These are phyloP conservation scores for Vaccinium darrowii DNA, from an alignment of 148 eudicot genomes.

Conservation along the genomic window DNA sequence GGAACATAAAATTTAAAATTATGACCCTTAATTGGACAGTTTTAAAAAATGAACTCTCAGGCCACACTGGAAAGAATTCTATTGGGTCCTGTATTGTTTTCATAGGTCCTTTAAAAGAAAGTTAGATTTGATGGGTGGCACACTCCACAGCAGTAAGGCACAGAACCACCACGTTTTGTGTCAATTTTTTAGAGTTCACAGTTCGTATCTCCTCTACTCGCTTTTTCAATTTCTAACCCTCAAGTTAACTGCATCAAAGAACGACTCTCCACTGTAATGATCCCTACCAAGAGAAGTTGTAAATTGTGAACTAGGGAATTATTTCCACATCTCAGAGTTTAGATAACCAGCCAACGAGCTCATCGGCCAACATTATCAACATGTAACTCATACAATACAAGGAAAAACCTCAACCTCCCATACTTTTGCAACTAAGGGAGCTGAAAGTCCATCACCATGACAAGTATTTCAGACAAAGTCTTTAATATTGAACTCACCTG, in stretches of 20 bases:
- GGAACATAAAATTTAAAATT: not conserved
- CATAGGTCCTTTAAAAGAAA: not conserved
- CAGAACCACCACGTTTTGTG: not conserved
- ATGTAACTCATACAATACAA: not conserved
- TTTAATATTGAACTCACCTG: slow-evolving; percentile 48
- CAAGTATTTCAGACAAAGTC: not conserved
- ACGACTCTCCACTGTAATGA: not conserved
- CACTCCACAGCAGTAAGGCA: not conserved
- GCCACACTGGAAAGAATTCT: not conserved
- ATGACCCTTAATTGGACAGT: not conserved
- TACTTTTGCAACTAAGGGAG: not conserved
- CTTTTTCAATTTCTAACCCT: not conserved
- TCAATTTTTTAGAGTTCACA: slow-evolving; percentile 1
- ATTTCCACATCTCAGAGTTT: not conserved
- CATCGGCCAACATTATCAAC: not conserved
- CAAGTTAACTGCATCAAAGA: not conserved
- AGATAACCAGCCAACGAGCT: not conserved
- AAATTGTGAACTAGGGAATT: slow-evolving; percentile 2
- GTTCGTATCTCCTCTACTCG: not conserved
- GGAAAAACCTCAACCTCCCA: not conserved
- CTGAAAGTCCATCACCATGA: not conserved
- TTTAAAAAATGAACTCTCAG: not conserved
- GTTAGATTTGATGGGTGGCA: not conserved
- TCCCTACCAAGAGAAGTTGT: not conserved
- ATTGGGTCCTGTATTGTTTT: not conserved